A percentile compares a stretch with the other conserved stretches of the same genome.
Conservation (phyloP, 495 filamentous ascomycete species). For the Daldinia caldariorum region DNA sequence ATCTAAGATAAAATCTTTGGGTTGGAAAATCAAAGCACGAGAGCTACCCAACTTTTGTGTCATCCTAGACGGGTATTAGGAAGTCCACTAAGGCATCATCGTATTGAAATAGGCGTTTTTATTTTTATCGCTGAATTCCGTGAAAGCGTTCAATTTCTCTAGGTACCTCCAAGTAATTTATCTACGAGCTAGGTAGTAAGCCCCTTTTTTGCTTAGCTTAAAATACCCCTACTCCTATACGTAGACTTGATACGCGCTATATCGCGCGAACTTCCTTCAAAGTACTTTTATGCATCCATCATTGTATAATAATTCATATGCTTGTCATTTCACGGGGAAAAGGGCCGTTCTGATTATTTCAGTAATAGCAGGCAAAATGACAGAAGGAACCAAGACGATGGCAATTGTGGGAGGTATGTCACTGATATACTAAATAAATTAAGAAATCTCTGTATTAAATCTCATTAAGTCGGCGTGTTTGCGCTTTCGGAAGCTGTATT, state of each 20-base stretch:
- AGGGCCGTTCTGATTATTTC: background rate
- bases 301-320: background rate
- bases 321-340: background rate
- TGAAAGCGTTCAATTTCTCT: no score
- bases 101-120: no score
- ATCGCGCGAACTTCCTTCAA: background rate
- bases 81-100: no score
- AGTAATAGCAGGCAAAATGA: background rate
- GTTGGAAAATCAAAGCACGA: no score
- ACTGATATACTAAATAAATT: background rate
- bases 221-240: background rate
- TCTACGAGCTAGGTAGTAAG: background rate
- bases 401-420: background rate
- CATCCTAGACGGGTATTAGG: no score
- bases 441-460: background rate
- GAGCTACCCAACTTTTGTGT: no score
- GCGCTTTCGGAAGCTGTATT: background rate
- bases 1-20: no score
- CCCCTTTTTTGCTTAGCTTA: background rate
- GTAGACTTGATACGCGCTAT: background rate
- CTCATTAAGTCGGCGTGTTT: background rate
- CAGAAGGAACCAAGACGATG: background rate
- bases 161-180: no score
- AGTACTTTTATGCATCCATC: background rate
- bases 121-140: no score